Evolutionary conservation across 441 rosid genomes (phyloP).

Genomic region (Croton setiger): DNA sequence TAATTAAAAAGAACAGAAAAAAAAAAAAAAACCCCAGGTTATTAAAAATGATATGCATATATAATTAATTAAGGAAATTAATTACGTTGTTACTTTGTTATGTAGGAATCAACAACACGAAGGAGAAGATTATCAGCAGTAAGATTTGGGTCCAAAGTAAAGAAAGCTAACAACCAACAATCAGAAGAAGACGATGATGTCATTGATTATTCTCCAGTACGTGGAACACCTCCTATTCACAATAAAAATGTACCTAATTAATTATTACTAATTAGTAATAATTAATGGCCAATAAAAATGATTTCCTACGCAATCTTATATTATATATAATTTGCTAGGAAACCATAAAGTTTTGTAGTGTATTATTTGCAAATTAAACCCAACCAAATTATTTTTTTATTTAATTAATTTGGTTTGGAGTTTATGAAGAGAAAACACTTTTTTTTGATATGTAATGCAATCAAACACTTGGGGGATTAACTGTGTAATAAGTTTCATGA

Average conservation of each 20-base stretch:
- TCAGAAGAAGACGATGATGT: conserved; percentile 14
- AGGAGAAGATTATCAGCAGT: conserved; percentile 18
- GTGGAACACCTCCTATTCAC: conserved; percentile 34
- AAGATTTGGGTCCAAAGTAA: conserved; percentile 9
- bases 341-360: too few species aligned
- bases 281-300: not conserved
- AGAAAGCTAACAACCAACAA: conserved; percentile 9
- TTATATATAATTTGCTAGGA: too few species aligned
- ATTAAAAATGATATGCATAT: not conserved
- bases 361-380: not conserved
- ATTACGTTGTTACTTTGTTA: not conserved
- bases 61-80: not conserved
- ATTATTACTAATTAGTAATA: too few species aligned
- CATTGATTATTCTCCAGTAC: conserved; percentile 34
- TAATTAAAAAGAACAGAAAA: too few species aligned
- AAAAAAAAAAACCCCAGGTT: too few species aligned
- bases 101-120: conserved; percentile 27
- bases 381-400: not conserved
- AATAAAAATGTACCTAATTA: conserved; percentile 15
- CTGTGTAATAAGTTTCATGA: too few species aligned
- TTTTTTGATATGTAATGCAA: too few species aligned
- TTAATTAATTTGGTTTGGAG: too few species aligned
- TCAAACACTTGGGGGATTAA: too few species aligned
- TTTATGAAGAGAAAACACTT: too few species aligned
- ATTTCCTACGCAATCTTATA: not conserved